Evolutionary conservation across 192 early-diverging fungal species (phyloP).

Genomic region (Dissophora ornata): DNA sequence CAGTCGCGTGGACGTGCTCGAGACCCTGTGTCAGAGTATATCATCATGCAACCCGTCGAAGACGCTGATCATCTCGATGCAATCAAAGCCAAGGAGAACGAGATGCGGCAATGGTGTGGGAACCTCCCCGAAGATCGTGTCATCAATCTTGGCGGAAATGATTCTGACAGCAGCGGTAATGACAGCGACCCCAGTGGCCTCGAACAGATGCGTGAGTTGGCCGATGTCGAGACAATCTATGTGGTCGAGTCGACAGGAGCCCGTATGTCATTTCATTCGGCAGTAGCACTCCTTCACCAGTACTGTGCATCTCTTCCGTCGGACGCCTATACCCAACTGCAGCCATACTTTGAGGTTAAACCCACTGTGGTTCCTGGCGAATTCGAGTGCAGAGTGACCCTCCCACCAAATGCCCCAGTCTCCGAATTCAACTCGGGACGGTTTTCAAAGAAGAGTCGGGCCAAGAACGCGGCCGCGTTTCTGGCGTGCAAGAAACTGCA

Average conservation of each 20-base stretch:
- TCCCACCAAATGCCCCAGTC: conserved; percentile 73
- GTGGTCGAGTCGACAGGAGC: conserved; percentile 75
- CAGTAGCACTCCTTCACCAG: conserved; percentile 70
- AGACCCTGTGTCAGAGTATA: conserved; percentile 74
- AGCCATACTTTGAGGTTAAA: conserved; percentile 64
- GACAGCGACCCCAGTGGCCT: not conserved
- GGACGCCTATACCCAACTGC: conserved; percentile 63
- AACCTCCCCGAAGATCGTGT: conserved; percentile 55
- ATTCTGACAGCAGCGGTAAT: conserved; percentile 6
- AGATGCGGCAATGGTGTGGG: conserved; percentile 74
- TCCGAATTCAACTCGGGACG: conserved; percentile 57
- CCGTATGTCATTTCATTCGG: conserved; percentile 69
- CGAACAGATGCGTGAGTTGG: conserved; percentile 19
- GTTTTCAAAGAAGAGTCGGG: conserved; percentile 63
- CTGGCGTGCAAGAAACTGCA: conserved; percentile 77
- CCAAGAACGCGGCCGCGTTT: conserved; percentile 76
- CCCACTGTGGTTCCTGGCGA: conserved; percentile 3
- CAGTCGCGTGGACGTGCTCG: conserved; percentile 91
- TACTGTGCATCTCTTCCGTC: conserved; percentile 79
- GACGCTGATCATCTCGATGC: conserved; percentile 49
- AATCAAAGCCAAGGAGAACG: conserved; percentile 58
- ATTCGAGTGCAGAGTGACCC: conserved; percentile 55
- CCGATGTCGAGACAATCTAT: conserved; percentile 54
- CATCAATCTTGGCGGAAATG: not conserved
- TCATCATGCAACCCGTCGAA: conserved; percentile 65